Evolutionary conservation across 2,329 filamentous ascomycete genomes (phyloP).

Genomic region (Phoma sp.): DNA sequence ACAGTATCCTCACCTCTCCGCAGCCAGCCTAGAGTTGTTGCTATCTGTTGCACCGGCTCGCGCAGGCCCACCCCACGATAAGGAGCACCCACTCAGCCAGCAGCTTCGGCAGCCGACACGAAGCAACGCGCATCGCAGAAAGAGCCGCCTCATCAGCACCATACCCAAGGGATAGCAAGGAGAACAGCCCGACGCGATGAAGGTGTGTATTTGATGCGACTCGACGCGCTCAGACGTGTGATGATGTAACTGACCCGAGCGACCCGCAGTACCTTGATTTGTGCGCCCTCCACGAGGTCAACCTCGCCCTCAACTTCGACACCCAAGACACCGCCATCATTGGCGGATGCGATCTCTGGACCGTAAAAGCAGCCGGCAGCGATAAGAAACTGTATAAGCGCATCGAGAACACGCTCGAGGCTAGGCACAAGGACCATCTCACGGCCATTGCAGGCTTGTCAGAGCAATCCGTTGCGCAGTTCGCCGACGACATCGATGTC

Average conservation of each 20-base stretch:
- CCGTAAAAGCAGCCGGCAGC: slow-evolving; percentile 90
- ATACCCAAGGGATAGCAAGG: slow-evolving; percentile 1
- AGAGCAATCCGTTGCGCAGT: slow-evolving; percentile 76
- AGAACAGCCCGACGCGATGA: slow-evolving; percentile 40
- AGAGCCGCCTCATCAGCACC: slow-evolving; percentile 13
- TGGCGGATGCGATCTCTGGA: slow-evolving; percentile 95
- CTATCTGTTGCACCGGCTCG: slow-evolving; percentile 47
- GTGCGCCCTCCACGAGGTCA: slow-evolving; percentile 88
- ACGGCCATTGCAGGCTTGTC: slow-evolving; percentile 87
- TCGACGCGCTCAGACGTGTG: slow-evolving; percentile 10
- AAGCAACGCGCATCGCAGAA: slow-evolving; percentile 1
- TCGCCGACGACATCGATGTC: slow-evolving; percentile 72
- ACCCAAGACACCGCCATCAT: slow-evolving; percentile 91
- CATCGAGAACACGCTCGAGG: slow-evolving; percentile 89
- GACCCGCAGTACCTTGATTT: slow-evolving; percentile 81
- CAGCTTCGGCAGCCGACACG: slow-evolving; percentile 29
- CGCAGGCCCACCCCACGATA: slow-evolving; percentile 43
- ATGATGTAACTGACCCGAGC: slow-evolving; percentile 40
- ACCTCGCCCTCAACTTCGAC: slow-evolving; percentile 92
- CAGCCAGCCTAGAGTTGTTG: slow-evolving; percentile 52
- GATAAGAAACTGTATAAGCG: slow-evolving; percentile 98
- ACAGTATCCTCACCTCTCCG: slow-evolving; percentile 47
- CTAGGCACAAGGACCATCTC: slow-evolving; percentile 86
- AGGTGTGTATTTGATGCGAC: slow-evolving; percentile 39
- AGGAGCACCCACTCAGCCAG: slow-evolving; percentile 32